phyloP scores from a whole-genome alignment of 228 moss, liverwort and hornwort genomes.

The Sphagnum fallax region DNA sequence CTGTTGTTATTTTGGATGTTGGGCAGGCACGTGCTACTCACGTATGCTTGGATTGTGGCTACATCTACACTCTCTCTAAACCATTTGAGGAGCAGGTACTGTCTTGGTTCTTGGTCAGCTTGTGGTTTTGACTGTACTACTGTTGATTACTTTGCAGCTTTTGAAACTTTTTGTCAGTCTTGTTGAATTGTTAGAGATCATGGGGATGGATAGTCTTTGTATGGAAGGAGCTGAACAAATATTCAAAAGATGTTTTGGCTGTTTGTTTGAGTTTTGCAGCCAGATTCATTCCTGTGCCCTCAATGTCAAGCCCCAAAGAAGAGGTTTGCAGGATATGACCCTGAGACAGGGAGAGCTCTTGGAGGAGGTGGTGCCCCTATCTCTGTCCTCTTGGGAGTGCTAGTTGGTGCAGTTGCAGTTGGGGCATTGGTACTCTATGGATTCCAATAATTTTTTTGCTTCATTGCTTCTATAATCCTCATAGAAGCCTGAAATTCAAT shows the following conservation, averaged over 20 bases:
- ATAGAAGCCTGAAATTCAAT: too few relatives aligned
- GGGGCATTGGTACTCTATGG: conserved; percentile 65
- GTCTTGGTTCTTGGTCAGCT: neutral
- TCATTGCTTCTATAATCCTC: neutral
- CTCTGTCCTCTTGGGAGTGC: conserved; percentile 57
- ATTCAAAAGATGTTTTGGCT: too few relatives aligned
- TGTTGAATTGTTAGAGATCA: too few relatives aligned
- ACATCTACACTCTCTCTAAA: conserved; percentile 85
- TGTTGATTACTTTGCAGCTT: neutral
- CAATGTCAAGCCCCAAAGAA: conserved; percentile 98
- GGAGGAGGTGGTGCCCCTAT: conserved; percentile 70
- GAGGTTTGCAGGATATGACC: conserved; percentile 78
- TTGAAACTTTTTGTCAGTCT: too few relatives aligned
- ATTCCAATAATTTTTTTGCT: conserved; percentile 44
- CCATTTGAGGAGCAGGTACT: conserved; percentile 85
- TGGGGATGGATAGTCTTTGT: too few relatives aligned
- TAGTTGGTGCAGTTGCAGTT: conserved; percentile 59
- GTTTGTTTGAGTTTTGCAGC: conserved; percentile 32
- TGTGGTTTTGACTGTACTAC: neutral
- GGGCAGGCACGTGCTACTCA: conserved; percentile 82
- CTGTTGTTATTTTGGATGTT: too few relatives aligned
- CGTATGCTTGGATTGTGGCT: conserved; percentile 92
- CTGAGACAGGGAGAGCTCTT: conserved; percentile 57
- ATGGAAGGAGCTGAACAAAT: too few relatives aligned
- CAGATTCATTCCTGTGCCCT: conserved; percentile 66